Base-by-base conservation (phyloP, 1,139 yeast genomes). In the Candida tetrigidarum region DNA sequence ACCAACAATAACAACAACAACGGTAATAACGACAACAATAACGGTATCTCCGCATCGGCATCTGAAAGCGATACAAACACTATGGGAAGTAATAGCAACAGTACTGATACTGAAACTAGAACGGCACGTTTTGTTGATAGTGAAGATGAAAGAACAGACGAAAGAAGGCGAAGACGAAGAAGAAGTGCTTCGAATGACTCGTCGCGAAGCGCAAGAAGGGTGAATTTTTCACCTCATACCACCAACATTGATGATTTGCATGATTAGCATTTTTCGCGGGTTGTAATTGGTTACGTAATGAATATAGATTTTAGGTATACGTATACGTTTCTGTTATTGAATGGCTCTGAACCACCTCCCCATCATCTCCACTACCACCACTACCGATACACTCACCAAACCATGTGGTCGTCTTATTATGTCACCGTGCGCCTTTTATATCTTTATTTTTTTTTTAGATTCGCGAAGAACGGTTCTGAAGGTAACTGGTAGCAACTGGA, bases 221-320 rank as follows among this genome's bases (percentile, higher is more conserved):
- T 43, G 16, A 47, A 46, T 29, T 47, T 51, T 34, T 50, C 52
- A 11, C 48, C 55, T 10, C 53, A 50, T 38, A 51, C 53, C 14
- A 51, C 50, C n/a, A 51, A 50, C 41, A 51, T 50, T 25, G 51
- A 49, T 28, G 52, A 42, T 37, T 47, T 48, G 15, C 47, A 43
- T 44, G 49, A 47, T 30, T 48, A 32, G 23, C 15, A 43, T 20
- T 29, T 28, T 30, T 16, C 2, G 23, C 16, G 16, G 35, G n/a
- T 9, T 27, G 7, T n/a, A 11, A 27, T 4, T 11, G 26, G 8
- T 28, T 14, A n/a, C 7, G 10, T 12, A 28, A 16, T 9, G 18
- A 10, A 16, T 28, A 28, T 5, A 28, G 18, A 28, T 14, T 12
- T 14, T 16, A 6, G 8, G 10, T 10, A 14, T 14, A 8, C n/a